These are phyloP conservation scores for Dioscorea alata DNA, from an alignment of 106 monocot genomes.

Conservation along the genomic window DNA sequence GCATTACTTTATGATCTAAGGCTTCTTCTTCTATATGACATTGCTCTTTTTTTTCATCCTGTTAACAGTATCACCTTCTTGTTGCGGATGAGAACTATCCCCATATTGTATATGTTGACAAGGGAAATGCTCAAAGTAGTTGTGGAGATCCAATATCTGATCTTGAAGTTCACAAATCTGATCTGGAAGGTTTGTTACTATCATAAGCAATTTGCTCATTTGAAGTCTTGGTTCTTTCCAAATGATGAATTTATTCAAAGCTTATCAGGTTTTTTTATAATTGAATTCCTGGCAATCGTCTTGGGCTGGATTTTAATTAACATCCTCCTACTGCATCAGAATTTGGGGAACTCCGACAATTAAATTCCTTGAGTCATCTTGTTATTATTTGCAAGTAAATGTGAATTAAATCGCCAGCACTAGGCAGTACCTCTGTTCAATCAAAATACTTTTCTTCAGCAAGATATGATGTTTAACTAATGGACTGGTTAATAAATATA, in stretches of 20 bases:
- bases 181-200: slow-evolving; percentile 42
- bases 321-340: too few relatives aligned
- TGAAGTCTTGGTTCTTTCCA: not conserved
- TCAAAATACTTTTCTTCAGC: too few relatives aligned
- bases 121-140: slow-evolving; percentile 15
- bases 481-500: too few relatives aligned
- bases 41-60: not conserved
- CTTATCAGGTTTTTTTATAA: too few relatives aligned
- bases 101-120: slow-evolving; percentile 54
- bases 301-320: too few relatives aligned
- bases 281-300: too few relatives aligned
- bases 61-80: slow-evolving; percentile 38
- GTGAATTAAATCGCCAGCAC: too few relatives aligned
- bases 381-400: too few relatives aligned
- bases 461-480: too few relatives aligned
- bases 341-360: too few relatives aligned
- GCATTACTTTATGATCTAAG: not conserved
- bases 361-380: too few relatives aligned
- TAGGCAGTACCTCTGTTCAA: too few relatives aligned
- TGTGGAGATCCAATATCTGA: slow-evolving; percentile 11
- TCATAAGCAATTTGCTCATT: not conserved
- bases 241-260: not conserved
- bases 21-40: not conserved
- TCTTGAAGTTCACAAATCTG: slow-evolving; percentile 16
- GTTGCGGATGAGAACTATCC: slow-evolving; percentile 47